These are phyloP conservation scores for Lipomyces mesembrius DNA, from an alignment of 805 yeast genomes.

Conservation along the genomic window DNA sequence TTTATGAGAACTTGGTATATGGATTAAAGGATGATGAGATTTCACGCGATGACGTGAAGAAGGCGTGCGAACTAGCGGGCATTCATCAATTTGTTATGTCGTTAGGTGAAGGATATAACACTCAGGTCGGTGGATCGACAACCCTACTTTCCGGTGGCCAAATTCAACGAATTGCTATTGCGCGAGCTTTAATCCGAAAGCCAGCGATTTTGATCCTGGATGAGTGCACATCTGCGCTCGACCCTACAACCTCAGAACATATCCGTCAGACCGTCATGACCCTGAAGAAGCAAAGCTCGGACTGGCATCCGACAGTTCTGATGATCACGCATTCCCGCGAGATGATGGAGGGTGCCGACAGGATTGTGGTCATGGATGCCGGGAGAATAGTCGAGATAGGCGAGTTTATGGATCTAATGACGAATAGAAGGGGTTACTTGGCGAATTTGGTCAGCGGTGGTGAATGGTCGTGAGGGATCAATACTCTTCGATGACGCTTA, in stretches of 20 bases:
- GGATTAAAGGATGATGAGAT: constrained; percentile 48
- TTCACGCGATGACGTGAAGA: constrained; percentile 42
- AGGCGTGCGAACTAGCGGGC: constrained; percentile 53
- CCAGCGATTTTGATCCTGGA: constrained; percentile 74
- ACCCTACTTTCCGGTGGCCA: constrained; percentile 83
- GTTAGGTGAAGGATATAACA: constrained; percentile 62
- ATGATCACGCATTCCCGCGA: constrained; percentile 76
- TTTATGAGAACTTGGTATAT: constrained; percentile 71
- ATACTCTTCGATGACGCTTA: no score
- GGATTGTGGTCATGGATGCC: constrained; percentile 46
- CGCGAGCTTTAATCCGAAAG: constrained; percentile 72
- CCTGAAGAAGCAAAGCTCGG: constrained; percentile 30
- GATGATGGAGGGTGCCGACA: constrained; percentile 63
- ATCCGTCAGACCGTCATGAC: constrained; percentile 58
- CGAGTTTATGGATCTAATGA: constrained; percentile 21
- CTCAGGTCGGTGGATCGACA: constrained; percentile 58
- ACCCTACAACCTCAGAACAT: constrained; percentile 58
- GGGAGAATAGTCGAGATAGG: constrained; percentile 32
- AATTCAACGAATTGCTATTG: constrained; percentile 80
- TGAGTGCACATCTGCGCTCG: constrained; percentile 89
- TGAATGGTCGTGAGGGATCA: constrained; percentile 1
- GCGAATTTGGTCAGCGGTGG: constrained; percentile 13
- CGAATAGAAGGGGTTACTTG: constrained; percentile 7
- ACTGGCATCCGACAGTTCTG: constrained; percentile 49
- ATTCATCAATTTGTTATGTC: constrained; percentile 59